Conservation (phyloP, 2,329 filamentous ascomycete genomes). For the Claviceps fusiformis region DNA sequence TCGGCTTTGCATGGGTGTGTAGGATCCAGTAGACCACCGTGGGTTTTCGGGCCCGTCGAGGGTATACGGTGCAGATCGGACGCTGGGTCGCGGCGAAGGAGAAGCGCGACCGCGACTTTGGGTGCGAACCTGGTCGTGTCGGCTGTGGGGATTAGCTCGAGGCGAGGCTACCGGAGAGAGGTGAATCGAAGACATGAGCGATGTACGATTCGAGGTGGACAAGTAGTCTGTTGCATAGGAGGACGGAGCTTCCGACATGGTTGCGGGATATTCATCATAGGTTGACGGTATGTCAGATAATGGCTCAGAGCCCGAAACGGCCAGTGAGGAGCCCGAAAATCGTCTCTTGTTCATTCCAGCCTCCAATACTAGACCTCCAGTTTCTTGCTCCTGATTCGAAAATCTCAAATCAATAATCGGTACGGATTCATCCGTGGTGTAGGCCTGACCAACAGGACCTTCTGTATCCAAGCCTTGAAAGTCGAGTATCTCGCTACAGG, state of each 20-base stretch:
- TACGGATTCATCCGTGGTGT: slow-evolving; percentile 48
- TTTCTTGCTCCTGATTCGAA: slow-evolving; percentile 31
- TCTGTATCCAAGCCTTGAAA: slow-evolving; percentile 42
- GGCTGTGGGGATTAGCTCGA: slow-evolving; percentile 46
- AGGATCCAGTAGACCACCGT: slow-evolving; percentile 68
- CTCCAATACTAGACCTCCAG: slow-evolving; percentile 36
- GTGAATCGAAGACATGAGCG: slow-evolving; percentile 56
- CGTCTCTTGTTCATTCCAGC: slow-evolving; percentile 42
- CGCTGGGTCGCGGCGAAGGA: slow-evolving; percentile 53
- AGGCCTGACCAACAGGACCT: slow-evolving; percentile 47
- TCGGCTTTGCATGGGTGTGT: slow-evolving; percentile 41
- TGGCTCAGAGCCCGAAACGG: slow-evolving; percentile 52
- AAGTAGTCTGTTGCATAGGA: slow-evolving; percentile 56
- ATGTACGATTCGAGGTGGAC: slow-evolving; percentile 52
- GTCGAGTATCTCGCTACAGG: slow-evolving; percentile 43
- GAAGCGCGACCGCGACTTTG: slow-evolving; percentile 59
- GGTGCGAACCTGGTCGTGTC: slow-evolving; percentile 46
- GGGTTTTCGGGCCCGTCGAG: slow-evolving; percentile 55
- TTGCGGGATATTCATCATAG: slow-evolving; percentile 57
- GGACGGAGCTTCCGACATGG: slow-evolving; percentile 51
- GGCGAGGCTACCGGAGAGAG: slow-evolving; percentile 63
- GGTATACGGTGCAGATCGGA: slow-evolving; percentile 57
- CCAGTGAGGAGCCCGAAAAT: slow-evolving; percentile 62
- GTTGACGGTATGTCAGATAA: slow-evolving; percentile 56
- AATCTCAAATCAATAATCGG: slow-evolving; percentile 49